A percentile compares a stretch with the other conserved stretches of the same genome.
phyloP scores from a whole-genome alignment of 352 stramenopile genomes.

The Blastocystis sp. region DNA sequence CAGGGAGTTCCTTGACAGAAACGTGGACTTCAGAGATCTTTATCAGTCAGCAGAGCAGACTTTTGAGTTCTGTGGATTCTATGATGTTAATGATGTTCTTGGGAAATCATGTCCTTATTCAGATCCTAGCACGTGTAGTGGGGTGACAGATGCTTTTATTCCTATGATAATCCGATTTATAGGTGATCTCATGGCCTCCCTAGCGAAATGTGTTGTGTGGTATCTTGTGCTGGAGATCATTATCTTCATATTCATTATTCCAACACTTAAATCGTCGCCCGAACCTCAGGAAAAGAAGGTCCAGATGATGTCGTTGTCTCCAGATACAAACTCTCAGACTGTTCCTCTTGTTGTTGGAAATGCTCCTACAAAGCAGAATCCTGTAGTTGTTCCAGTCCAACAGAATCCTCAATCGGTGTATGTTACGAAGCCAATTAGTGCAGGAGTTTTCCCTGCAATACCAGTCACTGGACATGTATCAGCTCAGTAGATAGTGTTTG shows the following conservation, averaged over 20 bases:
- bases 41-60: neutral
- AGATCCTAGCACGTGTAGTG: neutral
- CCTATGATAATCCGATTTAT: neutral
- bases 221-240: neutral
- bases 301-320: neutral
- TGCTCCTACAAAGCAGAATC: neutral
- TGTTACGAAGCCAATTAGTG: no score
- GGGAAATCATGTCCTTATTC: neutral
- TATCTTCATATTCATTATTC: neutral
- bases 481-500: neutral
- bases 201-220: neutral
- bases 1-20: neutral
- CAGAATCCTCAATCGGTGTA: neutral
- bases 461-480: neutral
- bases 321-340: neutral
- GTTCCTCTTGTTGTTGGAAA: neutral
- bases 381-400: neutral
- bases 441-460: neutral
- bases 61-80: neutral
- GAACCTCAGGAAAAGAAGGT: neutral
- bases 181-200: neutral
- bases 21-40: neutral
- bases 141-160: neutral
- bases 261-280: neutral
- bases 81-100: neutral